These are phyloP conservation scores for Psilocybe cubensis DNA, from an alignment of 768 basidiomycete species.

Conservation along the genomic window DNA sequence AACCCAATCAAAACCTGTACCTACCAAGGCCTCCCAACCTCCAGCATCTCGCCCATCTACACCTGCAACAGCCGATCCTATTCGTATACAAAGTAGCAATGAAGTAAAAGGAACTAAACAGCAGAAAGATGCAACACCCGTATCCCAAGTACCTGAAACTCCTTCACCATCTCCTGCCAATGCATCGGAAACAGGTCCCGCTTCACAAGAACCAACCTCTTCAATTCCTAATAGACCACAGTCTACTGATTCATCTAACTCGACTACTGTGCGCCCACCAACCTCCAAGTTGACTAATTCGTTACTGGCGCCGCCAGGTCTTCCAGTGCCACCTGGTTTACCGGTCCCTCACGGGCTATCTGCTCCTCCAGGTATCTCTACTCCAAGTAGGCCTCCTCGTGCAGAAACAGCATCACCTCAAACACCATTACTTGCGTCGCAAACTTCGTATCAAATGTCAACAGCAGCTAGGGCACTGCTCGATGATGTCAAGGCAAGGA, in stretches of 20 bases:
- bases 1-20: constrained; percentile 33
- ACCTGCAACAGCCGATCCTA: constrained; percentile 51
- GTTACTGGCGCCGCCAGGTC: constrained; percentile 41
- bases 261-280: constrained; percentile 38
- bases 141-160: constrained; percentile 34
- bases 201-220: constrained; percentile 45
- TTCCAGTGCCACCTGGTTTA: constrained; percentile 51
- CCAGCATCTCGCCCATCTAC: constrained; percentile 68
- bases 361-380: constrained; percentile 65
- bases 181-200: constrained; percentile 54
- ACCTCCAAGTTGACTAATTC: constrained; percentile 35
- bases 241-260: constrained; percentile 31
- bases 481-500: constrained; percentile 79
- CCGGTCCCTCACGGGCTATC: constrained; percentile 61
- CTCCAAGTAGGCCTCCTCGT: constrained; percentile 55
- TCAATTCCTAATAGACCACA: constrained; percentile 43
- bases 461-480: constrained; percentile 82
- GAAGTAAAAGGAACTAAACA: constrained; percentile 40
- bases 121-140: constrained; percentile 35
- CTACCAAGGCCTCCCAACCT: constrained; percentile 49
- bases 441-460: constrained; percentile 83
- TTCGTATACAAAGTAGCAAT: constrained; percentile 49
- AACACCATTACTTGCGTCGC: constrained; percentile 54
- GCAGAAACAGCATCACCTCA: constrained; percentile 54
- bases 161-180: constrained; percentile 54